Base-by-base conservation (phyloP, 805 yeast species). In the Candida silvatica region DNA sequence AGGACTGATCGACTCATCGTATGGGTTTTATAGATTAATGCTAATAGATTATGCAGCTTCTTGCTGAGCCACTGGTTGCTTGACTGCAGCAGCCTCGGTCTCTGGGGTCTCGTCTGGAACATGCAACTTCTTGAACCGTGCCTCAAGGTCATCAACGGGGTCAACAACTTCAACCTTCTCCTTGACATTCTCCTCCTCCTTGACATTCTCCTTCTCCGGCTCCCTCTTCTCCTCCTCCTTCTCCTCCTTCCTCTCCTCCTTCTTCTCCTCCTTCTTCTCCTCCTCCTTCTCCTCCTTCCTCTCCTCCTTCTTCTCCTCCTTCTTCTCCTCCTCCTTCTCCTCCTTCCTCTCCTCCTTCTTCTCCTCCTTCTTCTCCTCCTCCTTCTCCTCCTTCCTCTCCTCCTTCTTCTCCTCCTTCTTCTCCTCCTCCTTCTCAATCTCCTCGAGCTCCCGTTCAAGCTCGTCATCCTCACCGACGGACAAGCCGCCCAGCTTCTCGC, bases 401-500 rank as follows among this genome's bases (percentile, higher is more conserved):
- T 12, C 27, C 29, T 3, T 17, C 23, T 19, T 22, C 11, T 7
- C 17, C 25, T 29, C 26, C 11, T 31, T 29, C 11, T 27, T 32
- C 6, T 17, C 25, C 37, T 31, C 35, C 29, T 34, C 39, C 17
- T 32, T 35, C 24, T 39, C 38, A 30, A 45, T 25, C 19, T 26
- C 31, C 17, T 34, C 23, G 15, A 54, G 35, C 18, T 52, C 56
- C 8, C 37, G 32, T n/a, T 54, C 58, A 3, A 54, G 31, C 11
- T 43, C 49, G 12, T 44, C 42, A 20, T 49, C 57, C 4, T 38
- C 42, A 18, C 44, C 47, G 2, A 27, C 28, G 3, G 17, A 6
- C 3, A 20, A 27, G 1, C 27, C 40, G 9, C 47, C 45, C 22
- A 53, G 27, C 14, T 27, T 36, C 9, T 30, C 39, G 7, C 42